phyloP scores from a whole-genome alignment of 257 asterid genomes.

The Lycium barbarum region DNA sequence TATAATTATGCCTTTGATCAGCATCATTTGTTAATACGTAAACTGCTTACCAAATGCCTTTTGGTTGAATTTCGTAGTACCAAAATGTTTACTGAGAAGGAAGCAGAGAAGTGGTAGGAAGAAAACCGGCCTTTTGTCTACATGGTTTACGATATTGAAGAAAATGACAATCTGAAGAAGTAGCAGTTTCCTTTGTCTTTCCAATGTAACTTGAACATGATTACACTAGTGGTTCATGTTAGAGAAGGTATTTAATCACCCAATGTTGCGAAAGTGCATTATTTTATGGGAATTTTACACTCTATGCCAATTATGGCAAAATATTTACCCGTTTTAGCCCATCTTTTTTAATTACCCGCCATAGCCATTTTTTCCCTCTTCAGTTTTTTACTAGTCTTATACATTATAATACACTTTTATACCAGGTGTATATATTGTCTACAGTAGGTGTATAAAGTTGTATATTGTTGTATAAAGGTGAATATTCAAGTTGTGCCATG shows the following conservation, averaged over 20 bases:
- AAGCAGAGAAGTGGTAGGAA: slow-evolving; percentile 56
- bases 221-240: background rate
- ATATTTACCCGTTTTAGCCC: no score
- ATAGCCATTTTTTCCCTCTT: no score
- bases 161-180: slow-evolving; percentile 22
- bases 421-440: no score
- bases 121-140: slow-evolving; percentile 47
- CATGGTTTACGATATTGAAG: slow-evolving; percentile 41
- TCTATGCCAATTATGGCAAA: no score
- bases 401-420: no score
- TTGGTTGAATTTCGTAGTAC: slow-evolving; percentile 43
- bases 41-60: background rate
- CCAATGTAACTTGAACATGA: background rate
- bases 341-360: no score
- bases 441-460: no score
- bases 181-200: background rate
- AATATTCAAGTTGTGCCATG: no score
- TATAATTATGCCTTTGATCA: background rate
- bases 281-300: no score
- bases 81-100: slow-evolving; percentile 44
- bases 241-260: background rate
- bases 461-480: no score
- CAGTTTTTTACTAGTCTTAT: no score
- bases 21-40: background rate
- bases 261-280: no score